Base-by-base conservation (phyloP, 768 basidiomycete species). In the Calocera cornea region DNA sequence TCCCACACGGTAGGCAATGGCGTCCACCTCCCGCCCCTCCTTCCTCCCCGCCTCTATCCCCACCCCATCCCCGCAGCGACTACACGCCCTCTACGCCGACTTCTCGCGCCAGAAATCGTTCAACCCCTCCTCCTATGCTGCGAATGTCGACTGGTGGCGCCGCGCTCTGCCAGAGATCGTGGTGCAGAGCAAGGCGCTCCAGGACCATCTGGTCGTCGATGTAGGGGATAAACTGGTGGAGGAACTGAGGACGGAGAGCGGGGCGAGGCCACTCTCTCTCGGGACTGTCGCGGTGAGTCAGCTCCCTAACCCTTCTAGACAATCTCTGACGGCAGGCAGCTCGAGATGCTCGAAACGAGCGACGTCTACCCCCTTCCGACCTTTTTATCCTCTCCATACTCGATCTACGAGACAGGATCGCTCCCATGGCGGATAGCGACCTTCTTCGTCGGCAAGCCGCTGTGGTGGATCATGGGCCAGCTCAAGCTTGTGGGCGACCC, bases 91-190 rank as follows among this genome's bases (percentile, higher is more conserved):
- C 7, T 97, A 95, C 77, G 89, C 93, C 8, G 92, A 95, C 73
- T 86, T 95, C 67, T 85, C 89, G 0, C 80, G 86, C 14, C 92
- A 95, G 77, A 90, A 88, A 72, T 79, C 84, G 63, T 88, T 91
- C 0, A 95, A 97, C 75, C 89, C 92, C 0, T 82, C 87, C 1
- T 87, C 90, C 2, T 97, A 87, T 75, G 77, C 84, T 64, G 84
- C 90, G 12, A 90, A 90, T 73, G 79, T 92, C 34, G 84, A 87
- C 66, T 97, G 94, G 94, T 97, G 95, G 95, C 84, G 83, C 36
- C 78, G 79, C 50, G 83, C 85, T 0, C 79, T 93, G 10, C 83
- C 88, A 71, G 78, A 79, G 17, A 73, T 88, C 41, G 83, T 87
- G 29, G 88, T 88, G 0, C 77, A 85, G 72, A 85, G 88, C 29